phyloP scores from a whole-genome alignment of 352 stramenopile genomes.

The Thraustotheca clavata region DNA sequence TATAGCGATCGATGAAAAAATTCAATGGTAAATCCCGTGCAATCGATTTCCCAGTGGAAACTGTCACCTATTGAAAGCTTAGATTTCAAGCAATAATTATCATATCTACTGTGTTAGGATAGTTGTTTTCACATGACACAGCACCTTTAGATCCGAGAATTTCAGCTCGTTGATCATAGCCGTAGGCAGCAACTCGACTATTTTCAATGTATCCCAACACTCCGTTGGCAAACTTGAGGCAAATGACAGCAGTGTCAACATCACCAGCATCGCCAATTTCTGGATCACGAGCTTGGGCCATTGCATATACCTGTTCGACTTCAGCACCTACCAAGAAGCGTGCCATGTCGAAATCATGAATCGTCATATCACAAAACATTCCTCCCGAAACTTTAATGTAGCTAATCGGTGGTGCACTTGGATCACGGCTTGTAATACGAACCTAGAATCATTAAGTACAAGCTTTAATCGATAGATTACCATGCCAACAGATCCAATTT shows the following conservation, averaged over 20 bases:
- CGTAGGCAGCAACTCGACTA: constrained; percentile 88
- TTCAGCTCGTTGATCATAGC: constrained; percentile 93
- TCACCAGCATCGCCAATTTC: constrained; percentile 69
- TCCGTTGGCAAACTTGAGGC: constrained; percentile 87
- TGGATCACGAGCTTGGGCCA: constrained; percentile 44
- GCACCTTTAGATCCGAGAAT: constrained; percentile 88
- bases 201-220: constrained; percentile 92
- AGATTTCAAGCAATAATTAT: constrained; percentile 30
- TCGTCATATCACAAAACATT: constrained; percentile 94
- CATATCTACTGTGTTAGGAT: constrained; percentile 78
- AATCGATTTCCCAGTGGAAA: constrained; percentile 38
- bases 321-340: constrained; percentile 85
- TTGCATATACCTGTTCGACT: constrained; percentile 58
- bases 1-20: constrained; percentile 93
- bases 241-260: constrained; percentile 86
- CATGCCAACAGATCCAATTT: constrained; percentile 87
- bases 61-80: constrained; percentile 33
- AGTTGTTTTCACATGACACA: constrained; percentile 88
- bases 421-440: constrained; percentile 60
- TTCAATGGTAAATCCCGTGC: constrained; percentile 86
- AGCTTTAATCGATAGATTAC: constrained; percentile 13
- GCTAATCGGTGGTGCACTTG: constrained; percentile 30
- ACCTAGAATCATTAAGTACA: not conserved
- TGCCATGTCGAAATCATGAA: constrained; percentile 94
- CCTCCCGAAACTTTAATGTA: constrained; percentile 73